A percentile compares a stretch with the other conserved stretches of the same genome.
Conservation (phyloP, 139 green algal genomes). For the Chlorella sp. region DNA sequence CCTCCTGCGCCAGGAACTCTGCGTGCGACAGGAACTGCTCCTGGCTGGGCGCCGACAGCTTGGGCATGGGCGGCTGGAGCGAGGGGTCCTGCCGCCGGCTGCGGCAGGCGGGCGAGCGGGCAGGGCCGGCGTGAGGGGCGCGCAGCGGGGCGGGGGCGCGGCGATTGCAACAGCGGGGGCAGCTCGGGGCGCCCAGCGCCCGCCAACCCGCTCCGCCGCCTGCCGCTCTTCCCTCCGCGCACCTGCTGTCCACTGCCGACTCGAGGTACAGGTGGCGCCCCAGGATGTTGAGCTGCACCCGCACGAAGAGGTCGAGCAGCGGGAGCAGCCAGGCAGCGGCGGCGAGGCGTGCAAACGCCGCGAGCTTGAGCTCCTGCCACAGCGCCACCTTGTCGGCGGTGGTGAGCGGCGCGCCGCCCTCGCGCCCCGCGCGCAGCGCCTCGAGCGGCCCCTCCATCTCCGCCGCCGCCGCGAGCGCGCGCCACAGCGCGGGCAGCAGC, state of each 20-base stretch:
- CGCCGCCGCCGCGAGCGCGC: conserved; percentile 34
- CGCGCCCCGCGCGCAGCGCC: conserved; percentile 28
- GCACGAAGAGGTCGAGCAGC: conserved; percentile 71
- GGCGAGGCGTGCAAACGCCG: conserved; percentile 49
- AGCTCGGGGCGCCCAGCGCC: too few species aligned
- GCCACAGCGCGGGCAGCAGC: conserved; percentile 55
- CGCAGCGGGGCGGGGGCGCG: too few species aligned
- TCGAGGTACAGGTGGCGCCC: conserved; percentile 76
- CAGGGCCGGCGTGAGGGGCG: not conserved
- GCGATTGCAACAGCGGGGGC: not conserved
- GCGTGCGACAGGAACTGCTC: conserved; percentile 53
- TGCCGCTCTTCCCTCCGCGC: not conserved
- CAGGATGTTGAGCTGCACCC: conserved; percentile 81
- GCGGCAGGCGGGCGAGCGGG: not conserved
- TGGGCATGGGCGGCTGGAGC: conserved; percentile 7
- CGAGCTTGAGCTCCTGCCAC: conserved; percentile 63
- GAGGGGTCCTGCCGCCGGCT: too few species aligned
- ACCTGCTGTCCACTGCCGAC: conserved; percentile 43
- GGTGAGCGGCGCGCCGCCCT: conserved; percentile 1
- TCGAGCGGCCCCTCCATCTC: conserved; percentile 55
- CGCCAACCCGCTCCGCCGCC: not conserved
- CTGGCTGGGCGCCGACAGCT: conserved; percentile 39
- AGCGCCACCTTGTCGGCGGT: conserved; percentile 48
- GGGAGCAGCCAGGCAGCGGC: conserved; percentile 61
- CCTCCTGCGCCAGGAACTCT: conserved; percentile 44